Conservation (phyloP, 345 rosid species). For the Kandelia obovata region DNA sequence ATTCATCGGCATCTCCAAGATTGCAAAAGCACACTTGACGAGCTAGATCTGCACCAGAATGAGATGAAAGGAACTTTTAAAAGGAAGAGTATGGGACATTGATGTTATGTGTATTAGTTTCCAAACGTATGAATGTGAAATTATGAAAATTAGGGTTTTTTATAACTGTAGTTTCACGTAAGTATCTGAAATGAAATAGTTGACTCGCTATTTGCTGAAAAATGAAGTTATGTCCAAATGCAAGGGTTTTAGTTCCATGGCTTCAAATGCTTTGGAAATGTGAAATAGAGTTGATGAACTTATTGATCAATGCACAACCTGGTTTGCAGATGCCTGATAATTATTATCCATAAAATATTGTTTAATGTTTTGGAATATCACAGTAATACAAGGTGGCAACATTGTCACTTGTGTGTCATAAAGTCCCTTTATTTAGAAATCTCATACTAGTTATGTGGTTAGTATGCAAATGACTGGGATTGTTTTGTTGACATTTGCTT, state of each 20-base stretch:
- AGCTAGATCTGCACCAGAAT: conserved; percentile 53
- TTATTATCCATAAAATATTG: too few relatives aligned
- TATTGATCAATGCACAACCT: too few relatives aligned
- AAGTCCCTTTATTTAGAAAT: too few relatives aligned
- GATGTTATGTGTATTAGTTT: background rate
- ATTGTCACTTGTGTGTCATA: background rate
- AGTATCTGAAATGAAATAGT: background rate
- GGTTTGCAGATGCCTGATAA: too few relatives aligned
- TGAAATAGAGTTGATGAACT: too few relatives aligned
- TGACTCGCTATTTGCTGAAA: background rate
- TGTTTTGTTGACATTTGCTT: too few relatives aligned
- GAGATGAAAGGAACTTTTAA: conserved; percentile 63
- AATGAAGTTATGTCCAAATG: too few relatives aligned
- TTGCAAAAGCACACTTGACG: conserved; percentile 52
- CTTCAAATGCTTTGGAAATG: background rate
- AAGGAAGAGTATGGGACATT: conserved; percentile 65
- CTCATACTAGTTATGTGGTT: too few relatives aligned
- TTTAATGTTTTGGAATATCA: background rate
- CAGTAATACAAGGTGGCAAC: background rate
- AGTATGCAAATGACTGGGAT: too few relatives aligned
- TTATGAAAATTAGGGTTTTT: background rate
- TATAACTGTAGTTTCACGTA: background rate
- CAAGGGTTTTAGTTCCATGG: too few relatives aligned
- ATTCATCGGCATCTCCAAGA: conserved; percentile 54
- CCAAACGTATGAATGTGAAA: too few relatives aligned